Percentiles rank a stretch among this genome's conserved stretches.
Evolutionary conservation across 306 rosid species (phyloP).

Genomic region (Phaseolus lunatus): DNA sequence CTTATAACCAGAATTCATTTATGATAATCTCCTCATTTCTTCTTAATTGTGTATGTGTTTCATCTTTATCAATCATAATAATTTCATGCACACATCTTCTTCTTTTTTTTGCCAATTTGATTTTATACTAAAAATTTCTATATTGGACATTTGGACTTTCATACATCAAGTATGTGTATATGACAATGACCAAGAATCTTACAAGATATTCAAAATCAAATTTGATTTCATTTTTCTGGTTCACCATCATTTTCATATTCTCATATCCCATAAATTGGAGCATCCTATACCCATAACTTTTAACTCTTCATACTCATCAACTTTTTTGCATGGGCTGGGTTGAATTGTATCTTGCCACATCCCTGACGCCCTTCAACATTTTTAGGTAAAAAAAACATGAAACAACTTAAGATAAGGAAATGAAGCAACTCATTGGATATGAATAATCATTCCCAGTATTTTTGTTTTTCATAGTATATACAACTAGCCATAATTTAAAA

Average conservation of each 20-base stretch:
- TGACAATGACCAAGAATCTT: slow-evolving; percentile 49
- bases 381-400: slow-evolving; percentile 13
- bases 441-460: not conserved
- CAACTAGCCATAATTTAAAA: slow-evolving; percentile 7
- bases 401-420: slow-evolving; percentile 29
- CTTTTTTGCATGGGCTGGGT: slow-evolving; percentile 20
- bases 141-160: not conserved
- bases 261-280: slow-evolving; percentile 39
- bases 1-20: not conserved
- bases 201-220: slow-evolving; percentile 48
- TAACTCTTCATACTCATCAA: not conserved
- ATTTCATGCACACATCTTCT: not conserved
- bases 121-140: not conserved
- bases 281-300: slow-evolving; percentile 36
- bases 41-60: slow-evolving; percentile 5
- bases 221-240: slow-evolving; percentile 47
- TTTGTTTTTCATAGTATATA: not conserved
- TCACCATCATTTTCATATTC: slow-evolving; percentile 39
- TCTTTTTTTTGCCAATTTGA: slow-evolving; percentile 16
- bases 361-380: not conserved
- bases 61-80: slow-evolving; percentile 12
- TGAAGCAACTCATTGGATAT: not conserved
- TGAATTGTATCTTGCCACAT: slow-evolving; percentile 14
- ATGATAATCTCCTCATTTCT: slow-evolving; percentile 18
- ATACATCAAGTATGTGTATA: slow-evolving; percentile 31